Evolutionary conservation across 306 rosid species (phyloP).

Genomic region (Spatholobus suberectus): DNA sequence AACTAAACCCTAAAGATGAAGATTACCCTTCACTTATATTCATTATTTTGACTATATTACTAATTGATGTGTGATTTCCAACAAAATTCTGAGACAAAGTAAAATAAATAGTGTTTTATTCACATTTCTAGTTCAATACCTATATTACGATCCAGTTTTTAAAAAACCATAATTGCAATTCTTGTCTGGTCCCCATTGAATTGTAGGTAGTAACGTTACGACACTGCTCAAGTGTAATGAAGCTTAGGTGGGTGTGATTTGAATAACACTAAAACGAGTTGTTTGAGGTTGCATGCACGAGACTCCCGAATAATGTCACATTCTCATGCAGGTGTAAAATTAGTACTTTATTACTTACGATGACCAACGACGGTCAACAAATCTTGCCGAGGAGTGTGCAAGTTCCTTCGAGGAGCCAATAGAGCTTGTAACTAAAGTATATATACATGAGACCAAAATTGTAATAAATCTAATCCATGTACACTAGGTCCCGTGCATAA

Average conservation of each 20-base stretch:
- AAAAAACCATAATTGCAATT: not conserved
- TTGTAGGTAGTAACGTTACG: slow-evolving; percentile 40
- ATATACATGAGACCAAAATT: not conserved
- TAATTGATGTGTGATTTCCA: too few relatives aligned
- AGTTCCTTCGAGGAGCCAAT: slow-evolving; percentile 26
- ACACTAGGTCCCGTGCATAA: not conserved
- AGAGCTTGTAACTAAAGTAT: not conserved
- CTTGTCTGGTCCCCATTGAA: slow-evolving; percentile 40
- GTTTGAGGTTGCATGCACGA: slow-evolving; percentile 60
- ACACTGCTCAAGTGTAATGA: slow-evolving; percentile 23
- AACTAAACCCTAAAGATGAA: too few relatives aligned
- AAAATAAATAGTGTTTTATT: not conserved
- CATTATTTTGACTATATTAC: too few relatives aligned
- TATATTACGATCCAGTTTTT: not conserved
- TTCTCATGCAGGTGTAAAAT: slow-evolving; percentile 42
- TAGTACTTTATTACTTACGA: slow-evolving; percentile 43
- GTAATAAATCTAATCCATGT: not conserved
- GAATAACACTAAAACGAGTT: slow-evolving; percentile 25
- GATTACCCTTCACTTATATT: too few relatives aligned
- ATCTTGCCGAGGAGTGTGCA: slow-evolving; percentile 50
- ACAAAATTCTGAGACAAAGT: not conserved
- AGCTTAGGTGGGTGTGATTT: slow-evolving; percentile 37
- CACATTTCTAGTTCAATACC: not conserved
- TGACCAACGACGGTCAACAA: slow-evolving; percentile 34
- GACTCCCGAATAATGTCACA: slow-evolving; percentile 60